Percentiles rank a stretch among this genome's conserved stretches.
phyloP scores from a whole-genome alignment of 805 yeast genomes.

The Yarrowia alimentaria region DNA sequence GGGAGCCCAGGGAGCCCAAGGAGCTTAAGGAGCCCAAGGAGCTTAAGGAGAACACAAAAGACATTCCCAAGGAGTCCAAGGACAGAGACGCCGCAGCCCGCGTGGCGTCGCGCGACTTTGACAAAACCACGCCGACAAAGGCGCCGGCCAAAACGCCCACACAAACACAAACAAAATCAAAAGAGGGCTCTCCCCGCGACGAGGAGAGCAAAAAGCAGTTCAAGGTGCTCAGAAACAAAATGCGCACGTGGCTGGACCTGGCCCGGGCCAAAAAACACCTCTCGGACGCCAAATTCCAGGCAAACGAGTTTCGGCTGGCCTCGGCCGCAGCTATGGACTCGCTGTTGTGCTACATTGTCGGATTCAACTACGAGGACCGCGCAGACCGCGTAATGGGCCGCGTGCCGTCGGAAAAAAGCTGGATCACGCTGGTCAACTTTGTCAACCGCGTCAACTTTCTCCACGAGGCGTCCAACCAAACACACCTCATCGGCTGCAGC shows the following conservation, averaged over 20 bases:
- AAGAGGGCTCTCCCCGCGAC: conserved; percentile 1
- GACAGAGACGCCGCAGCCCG: too few relatives aligned
- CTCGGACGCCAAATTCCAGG: conserved; percentile 40
- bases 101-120: background rate
- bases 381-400: conserved; percentile 36
- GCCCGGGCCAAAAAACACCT: conserved; percentile 45
- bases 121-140: conserved; percentile 7
- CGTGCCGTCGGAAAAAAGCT: conserved; percentile 38
- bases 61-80: too few relatives aligned
- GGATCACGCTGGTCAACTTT: conserved; percentile 42
- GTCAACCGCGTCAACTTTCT: conserved; percentile 34
- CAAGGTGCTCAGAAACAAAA: conserved; percentile 13
- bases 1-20: too few relatives aligned
- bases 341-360: conserved; percentile 42
- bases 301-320: conserved; percentile 38
- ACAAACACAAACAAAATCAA: conserved; percentile 2
- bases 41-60: too few relatives aligned
- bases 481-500: conserved; percentile 37
- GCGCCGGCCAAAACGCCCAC: too few relatives aligned
- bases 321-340: conserved; percentile 43
- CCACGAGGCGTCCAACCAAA: conserved; percentile 34
- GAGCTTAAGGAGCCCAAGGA: too few relatives aligned
- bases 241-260: conserved; percentile 40
- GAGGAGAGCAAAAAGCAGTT: conserved; percentile 7
- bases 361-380: conserved; percentile 44